A percentile compares a stretch with the other conserved stretches of the same genome.
phyloP scores from a whole-genome alignment of 345 rosid species.

The Isatis tinctoria region DNA sequence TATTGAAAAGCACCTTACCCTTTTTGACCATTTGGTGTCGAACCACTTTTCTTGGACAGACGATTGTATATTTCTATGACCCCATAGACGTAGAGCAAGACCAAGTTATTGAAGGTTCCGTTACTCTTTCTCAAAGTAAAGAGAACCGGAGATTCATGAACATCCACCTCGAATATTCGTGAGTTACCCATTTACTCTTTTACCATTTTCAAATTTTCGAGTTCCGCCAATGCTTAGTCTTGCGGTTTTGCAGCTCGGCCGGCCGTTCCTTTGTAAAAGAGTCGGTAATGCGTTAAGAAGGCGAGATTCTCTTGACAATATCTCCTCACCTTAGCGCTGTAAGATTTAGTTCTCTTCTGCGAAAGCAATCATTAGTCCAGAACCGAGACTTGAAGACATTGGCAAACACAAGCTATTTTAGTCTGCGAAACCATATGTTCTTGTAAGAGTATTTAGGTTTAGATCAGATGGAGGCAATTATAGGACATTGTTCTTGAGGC shows the following conservation, averaged over 20 bases:
- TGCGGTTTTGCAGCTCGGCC: slow-evolving; percentile 59
- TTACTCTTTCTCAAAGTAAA: slow-evolving; percentile 80
- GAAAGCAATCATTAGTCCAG: background rate
- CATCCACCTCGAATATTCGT: slow-evolving; percentile 87
- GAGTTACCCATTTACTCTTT: slow-evolving; percentile 29
- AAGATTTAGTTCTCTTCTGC: slow-evolving; percentile 18
- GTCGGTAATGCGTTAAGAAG: slow-evolving; percentile 65
- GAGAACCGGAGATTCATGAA: slow-evolving; percentile 93
- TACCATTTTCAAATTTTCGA: background rate
- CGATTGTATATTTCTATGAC: slow-evolving; percentile 88
- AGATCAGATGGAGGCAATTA: slow-evolving; percentile 23
- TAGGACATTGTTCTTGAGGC: slow-evolving; percentile 23
- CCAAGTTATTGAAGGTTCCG: slow-evolving; percentile 79
- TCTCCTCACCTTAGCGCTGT: slow-evolving; percentile 7
- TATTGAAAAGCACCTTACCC: background rate
- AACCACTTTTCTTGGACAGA: slow-evolving; percentile 48
- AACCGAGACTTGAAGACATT: slow-evolving; percentile 9
- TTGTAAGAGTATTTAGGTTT: slow-evolving; percentile 25
- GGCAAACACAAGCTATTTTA: background rate
- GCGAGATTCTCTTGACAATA: slow-evolving; percentile 4
- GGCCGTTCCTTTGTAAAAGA: slow-evolving; percentile 87
- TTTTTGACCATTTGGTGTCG: background rate
- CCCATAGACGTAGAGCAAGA: slow-evolving; percentile 91
- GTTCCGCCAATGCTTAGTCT: slow-evolving; percentile 6
- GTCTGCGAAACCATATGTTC: slow-evolving; percentile 1